Evolutionary conservation across 306 rosid species (phyloP).

Genomic region (Malus sylvestris): DNA sequence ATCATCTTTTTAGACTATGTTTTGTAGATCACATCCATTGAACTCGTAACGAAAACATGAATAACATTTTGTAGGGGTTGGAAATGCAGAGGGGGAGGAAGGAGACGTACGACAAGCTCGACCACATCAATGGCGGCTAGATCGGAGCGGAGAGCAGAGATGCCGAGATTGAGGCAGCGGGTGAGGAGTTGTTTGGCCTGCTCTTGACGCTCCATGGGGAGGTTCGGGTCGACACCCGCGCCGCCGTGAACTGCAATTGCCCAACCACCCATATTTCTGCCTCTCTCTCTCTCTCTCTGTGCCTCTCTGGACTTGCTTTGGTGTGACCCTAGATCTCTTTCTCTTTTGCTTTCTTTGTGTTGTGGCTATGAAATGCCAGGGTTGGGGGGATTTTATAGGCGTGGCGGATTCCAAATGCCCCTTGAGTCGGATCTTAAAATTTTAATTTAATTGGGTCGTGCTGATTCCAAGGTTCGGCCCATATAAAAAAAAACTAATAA

Average conservation of each 20-base stretch:
- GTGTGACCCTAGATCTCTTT: neutral
- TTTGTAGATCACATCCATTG: too few species aligned
- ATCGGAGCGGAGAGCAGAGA: conserved; percentile 64
- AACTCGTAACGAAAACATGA: neutral
- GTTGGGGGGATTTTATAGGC: conserved; percentile 8
- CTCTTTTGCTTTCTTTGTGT: neutral
- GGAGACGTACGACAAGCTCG: conserved; percentile 70
- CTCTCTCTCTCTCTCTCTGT: neutral
- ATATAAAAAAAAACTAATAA: neutral
- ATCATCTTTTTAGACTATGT: too few species aligned
- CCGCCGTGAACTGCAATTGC: conserved; percentile 97
- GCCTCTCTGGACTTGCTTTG: neutral
- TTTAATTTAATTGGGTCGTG: neutral
- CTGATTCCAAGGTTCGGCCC: neutral
- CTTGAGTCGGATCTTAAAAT: neutral
- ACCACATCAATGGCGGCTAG: conserved; percentile 81
- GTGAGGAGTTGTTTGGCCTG: conserved; percentile 79
- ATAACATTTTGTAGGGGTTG: neutral
- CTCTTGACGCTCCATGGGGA: conserved; percentile 72
- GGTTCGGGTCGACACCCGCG: conserved; percentile 97
- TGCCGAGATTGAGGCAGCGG: conserved; percentile 77
- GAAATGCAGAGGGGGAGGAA: neutral
- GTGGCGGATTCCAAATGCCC: conserved; percentile 3
- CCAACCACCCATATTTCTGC: conserved; percentile 49
- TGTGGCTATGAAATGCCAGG: neutral